Conservation (phyloP, 1,139 yeast species). For the Scheffersomyces titani region DNA sequence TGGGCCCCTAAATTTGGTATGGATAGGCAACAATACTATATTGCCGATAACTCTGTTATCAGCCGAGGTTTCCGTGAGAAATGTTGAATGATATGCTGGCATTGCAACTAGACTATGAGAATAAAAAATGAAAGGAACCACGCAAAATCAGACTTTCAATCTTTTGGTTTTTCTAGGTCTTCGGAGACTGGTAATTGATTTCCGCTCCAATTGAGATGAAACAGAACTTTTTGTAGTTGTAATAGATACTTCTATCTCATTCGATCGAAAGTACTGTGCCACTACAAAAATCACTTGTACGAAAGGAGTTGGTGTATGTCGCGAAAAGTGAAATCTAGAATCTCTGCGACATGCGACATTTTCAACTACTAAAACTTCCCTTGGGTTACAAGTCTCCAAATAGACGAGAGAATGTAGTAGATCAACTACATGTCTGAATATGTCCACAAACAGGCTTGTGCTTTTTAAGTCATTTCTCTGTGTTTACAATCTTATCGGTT, state of each 20-base stretch:
- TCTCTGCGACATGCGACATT: neutral
- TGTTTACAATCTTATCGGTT: neutral
- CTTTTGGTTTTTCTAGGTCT: neutral
- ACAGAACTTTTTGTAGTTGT: neutral
- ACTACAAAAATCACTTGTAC: neutral
- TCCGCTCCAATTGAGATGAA: neutral
- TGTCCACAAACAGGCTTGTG: neutral
- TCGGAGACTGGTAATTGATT: neutral
- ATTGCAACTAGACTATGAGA: slow-evolving; percentile 15
- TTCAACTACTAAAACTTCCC: neutral
- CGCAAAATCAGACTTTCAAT: neutral
- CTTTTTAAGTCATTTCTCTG: neutral
- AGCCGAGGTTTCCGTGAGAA: slow-evolving; percentile 61
- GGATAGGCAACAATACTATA: slow-evolving; percentile 77
- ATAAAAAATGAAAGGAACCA: neutral
- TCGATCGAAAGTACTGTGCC: neutral
- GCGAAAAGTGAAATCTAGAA: neutral
- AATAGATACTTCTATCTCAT: neutral
- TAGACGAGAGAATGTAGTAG: neutral
- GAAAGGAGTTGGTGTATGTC: neutral
- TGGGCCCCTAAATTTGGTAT: slow-evolving; percentile 87
- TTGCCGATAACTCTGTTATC: slow-evolving; percentile 55
- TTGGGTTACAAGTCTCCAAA: neutral
- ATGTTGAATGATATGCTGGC: slow-evolving; percentile 93
- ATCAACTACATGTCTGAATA: neutral